Evolutionary conservation across 2,329 filamentous ascomycete species (phyloP).

Genomic region (Colletotrichum destructivum): DNA sequence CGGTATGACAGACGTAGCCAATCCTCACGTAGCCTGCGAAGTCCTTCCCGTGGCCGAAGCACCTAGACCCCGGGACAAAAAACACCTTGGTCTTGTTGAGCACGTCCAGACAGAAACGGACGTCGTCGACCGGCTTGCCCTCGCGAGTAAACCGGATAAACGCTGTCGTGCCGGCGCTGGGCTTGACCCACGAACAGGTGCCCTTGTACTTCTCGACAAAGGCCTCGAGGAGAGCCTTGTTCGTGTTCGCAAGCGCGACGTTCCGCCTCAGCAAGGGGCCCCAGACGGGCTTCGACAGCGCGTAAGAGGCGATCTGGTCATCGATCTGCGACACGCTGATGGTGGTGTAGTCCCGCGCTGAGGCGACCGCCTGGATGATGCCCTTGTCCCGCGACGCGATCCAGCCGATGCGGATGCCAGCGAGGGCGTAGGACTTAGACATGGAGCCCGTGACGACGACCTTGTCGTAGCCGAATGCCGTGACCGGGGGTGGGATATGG

Average conservation of each 20-base stretch:
- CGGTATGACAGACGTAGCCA: slow-evolving; percentile 81
- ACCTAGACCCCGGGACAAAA: slow-evolving; percentile 80
- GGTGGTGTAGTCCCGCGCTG: slow-evolving; percentile 84
- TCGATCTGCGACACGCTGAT: slow-evolving; percentile 89
- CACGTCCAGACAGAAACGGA: slow-evolving; percentile 78
- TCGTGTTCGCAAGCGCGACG: slow-evolving; percentile 76
- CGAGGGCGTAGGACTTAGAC: slow-evolving; percentile 88
- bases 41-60: slow-evolving; percentile 77
- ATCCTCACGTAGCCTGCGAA: slow-evolving; percentile 84
- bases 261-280: slow-evolving; percentile 68
- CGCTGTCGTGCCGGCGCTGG: slow-evolving; percentile 84
- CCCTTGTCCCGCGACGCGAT: slow-evolving; percentile 75
- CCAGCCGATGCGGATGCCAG: slow-evolving; percentile 89
- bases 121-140: slow-evolving; percentile 77
- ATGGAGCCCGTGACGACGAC: slow-evolving; percentile 83
- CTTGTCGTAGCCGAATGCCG: slow-evolving; percentile 80
- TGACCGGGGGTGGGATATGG: slow-evolving; percentile 74
- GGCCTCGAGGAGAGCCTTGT: slow-evolving; percentile 75
- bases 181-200: slow-evolving; percentile 79
- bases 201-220: slow-evolving; percentile 77
- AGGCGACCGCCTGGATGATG: slow-evolving; percentile 75
- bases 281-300: slow-evolving; percentile 68
- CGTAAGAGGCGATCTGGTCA: slow-evolving; percentile 83
- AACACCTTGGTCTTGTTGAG: slow-evolving; percentile 80
- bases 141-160: slow-evolving; percentile 79